phyloP scores from a whole-genome alignment of 2,329 filamentous ascomycete genomes.

The Trichoderma atroviride region DNA sequence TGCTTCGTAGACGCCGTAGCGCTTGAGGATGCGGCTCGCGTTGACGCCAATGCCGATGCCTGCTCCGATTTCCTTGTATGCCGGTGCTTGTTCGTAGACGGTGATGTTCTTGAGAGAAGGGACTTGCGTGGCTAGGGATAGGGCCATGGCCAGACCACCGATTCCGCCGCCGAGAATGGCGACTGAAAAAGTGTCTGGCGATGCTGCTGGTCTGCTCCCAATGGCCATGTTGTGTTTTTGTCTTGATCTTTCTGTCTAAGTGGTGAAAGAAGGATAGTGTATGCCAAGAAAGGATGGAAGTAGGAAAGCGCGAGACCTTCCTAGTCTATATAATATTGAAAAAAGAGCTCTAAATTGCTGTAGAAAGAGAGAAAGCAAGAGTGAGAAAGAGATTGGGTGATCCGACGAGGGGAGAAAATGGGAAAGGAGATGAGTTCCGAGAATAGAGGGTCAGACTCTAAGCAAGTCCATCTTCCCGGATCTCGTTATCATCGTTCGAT shows the following conservation, averaged over 20 bases:
- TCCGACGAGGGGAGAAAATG: neutral
- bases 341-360: neutral
- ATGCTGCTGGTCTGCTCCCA: neutral
- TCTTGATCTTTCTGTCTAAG: neutral
- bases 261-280: neutral
- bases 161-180: conserved; percentile 21
- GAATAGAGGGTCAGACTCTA: conserved; percentile 9
- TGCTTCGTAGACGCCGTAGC: conserved; percentile 16
- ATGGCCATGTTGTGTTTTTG: conserved; percentile 2
- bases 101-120: conserved; percentile 9
- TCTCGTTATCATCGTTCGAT: conserved; percentile 1
- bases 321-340: conserved; percentile 17
- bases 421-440: conserved; percentile 19
- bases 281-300: conserved; percentile 3
- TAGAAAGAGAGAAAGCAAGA: neutral
- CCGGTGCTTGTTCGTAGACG: conserved; percentile 17
- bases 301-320: conserved; percentile 7
- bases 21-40: conserved; percentile 19
- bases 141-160: conserved; percentile 14
- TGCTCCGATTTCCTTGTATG: conserved; percentile 18
- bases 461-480: conserved; percentile 14
- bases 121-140: neutral
- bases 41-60: conserved; percentile 23
- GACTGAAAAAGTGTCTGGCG: conserved; percentile 15
- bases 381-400: neutral